Base-by-base conservation (phyloP, 148 eudicot genomes). In the Cornus controversa region DNA sequence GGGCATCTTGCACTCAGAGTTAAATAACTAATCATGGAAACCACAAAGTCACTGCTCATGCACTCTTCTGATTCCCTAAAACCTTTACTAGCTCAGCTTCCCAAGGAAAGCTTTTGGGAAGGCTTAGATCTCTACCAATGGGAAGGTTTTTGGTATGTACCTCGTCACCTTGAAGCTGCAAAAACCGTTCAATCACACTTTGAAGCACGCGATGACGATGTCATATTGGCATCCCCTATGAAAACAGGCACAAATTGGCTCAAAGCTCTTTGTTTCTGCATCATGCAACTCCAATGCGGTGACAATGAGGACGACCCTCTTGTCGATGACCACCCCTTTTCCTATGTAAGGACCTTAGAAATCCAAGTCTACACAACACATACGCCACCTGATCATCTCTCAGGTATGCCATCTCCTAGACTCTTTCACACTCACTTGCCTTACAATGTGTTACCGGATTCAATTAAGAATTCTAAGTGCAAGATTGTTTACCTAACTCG, bases 401-500 rank as follows among this genome's bases (percentile, higher is more conserved):
- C 67, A 65, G 67, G 27, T n/a, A 8, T n/a, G 66, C 4, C 34
- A 31, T 24, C 67, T 25, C 31, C 67, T 10, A 65, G 67, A 25
- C 29, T 65, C 29, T 65, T 26, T 13, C 67, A 54, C 3, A 69
- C 80, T 10, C 80, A 77, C 57, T 14, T 77, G 13, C 73, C 80
- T 34, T 77, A 69, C 29, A 15, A 25, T 5, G 10, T 42, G 7
- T 36, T 77, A 25, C 69, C 80, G 6, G 34, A 77, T 10, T 77
- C 80, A 11, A 24, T 70, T n/a, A 57, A 69, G 10, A 40, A 70
- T 10, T 77, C 80, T 0, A 23, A 47, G 14, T 77, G 80, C 31
- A 77, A 77, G 57, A 77, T 77, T 58, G 68, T 77, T 5, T 77
- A 77, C 24, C 69, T 77, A 42, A 54, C 47, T 6, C n/a, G 74